A percentile compares a stretch with the other conserved stretches of the same genome.
Conservation (phyloP, 768 basidiomycete genomes). For the Mycena sanguinolenta region DNA sequence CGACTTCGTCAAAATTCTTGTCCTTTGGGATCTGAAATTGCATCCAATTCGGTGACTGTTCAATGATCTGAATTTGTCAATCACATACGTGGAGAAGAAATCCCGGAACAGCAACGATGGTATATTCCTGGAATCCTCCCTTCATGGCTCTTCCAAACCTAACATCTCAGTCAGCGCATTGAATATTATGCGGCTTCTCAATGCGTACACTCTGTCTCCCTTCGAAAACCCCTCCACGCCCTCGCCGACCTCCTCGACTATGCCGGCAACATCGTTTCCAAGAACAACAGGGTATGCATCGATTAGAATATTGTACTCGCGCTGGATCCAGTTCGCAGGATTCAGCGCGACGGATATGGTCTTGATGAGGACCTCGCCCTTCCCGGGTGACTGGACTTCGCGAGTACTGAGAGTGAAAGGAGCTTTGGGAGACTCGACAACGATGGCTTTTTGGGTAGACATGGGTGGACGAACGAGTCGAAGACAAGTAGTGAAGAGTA, state of each 20-base stretch:
- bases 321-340: slow-evolving; percentile 49
- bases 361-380: slow-evolving; percentile 27
- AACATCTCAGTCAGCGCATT: background rate
- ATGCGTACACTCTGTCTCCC: slow-evolving; percentile 45
- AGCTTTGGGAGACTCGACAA: slow-evolving; percentile 10
- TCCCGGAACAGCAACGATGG: background rate
- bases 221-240: slow-evolving; percentile 44
- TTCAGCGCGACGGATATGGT: slow-evolving; percentile 47
- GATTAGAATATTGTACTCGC: slow-evolving; percentile 34
- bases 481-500: too few relatives aligned
- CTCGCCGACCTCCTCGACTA: slow-evolving; percentile 48
- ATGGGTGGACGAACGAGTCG: background rate
- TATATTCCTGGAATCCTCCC: slow-evolving; percentile 21
- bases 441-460: background rate
- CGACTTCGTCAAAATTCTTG: slow-evolving; percentile 29
- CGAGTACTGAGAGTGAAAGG: slow-evolving; percentile 10
- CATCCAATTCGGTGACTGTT: too few relatives aligned
- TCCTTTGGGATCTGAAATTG: slow-evolving; percentile 26
- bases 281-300: slow-evolving; percentile 49
- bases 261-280: slow-evolving; percentile 53
- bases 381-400: background rate
- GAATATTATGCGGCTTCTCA: too few relatives aligned
- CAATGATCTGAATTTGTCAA: background rate
- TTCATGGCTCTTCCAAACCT: background rate
- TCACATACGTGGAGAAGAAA: background rate